A percentile compares a stretch with the other conserved stretches of the same genome.
Conservation (phyloP, 1,284 basidiomycete species). For the Ganoderma resinaceum region DNA sequence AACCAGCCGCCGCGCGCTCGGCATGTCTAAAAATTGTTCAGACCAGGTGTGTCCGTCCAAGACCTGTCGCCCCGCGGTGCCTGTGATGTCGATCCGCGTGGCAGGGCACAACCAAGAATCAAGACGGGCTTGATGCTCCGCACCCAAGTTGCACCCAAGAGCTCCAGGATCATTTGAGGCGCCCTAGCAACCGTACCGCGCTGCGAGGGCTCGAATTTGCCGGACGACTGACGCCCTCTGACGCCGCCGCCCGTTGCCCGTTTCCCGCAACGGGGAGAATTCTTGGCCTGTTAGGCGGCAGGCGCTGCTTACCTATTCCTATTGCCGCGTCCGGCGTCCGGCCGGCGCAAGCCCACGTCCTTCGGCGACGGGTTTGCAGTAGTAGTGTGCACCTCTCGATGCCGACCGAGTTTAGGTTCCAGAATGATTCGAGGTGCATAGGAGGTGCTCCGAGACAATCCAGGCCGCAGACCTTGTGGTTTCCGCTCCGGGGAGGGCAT, state of each 20-base stretch:
- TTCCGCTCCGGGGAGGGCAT: not conserved
- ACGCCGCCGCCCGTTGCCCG: not conserved
- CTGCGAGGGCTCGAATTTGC: not conserved
- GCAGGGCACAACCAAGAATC: not conserved
- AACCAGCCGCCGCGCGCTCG: not conserved
- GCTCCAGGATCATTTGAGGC: not conserved
- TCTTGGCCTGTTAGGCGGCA: not conserved
- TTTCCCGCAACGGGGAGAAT: not conserved
- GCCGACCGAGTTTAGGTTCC: not conserved
- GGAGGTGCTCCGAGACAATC: not conserved
- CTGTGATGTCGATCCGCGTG: conserved; percentile 17
- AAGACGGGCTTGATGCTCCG: conserved; percentile 6
- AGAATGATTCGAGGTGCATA: not conserved
- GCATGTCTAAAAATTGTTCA: not conserved
- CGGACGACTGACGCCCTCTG: not conserved
- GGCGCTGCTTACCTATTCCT: not conserved
- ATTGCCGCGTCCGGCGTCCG: not conserved
- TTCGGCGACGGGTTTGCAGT: not conserved
- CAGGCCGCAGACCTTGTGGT: not conserved
- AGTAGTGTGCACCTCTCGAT: not conserved
- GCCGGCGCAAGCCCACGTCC: not conserved
- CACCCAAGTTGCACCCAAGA: not conserved
- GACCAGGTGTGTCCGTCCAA: not conserved
- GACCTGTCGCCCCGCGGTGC: conserved; percentile 6
- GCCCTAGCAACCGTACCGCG: conserved; percentile 1